Conservation (phyloP, 2,329 filamentous ascomycete species). For the Colletotrichum camelliae region DNA sequence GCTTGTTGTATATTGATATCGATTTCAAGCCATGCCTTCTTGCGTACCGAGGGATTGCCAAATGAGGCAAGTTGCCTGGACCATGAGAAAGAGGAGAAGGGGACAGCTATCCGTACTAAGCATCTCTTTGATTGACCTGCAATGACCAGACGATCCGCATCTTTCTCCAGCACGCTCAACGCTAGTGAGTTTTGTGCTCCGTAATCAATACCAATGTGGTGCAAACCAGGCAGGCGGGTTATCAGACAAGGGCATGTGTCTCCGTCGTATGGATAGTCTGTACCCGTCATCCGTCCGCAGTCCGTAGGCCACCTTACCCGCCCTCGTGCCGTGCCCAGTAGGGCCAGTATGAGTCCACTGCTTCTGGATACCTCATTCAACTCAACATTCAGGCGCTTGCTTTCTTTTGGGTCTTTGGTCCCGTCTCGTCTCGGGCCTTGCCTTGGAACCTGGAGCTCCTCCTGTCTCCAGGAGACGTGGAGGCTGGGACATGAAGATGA, state of each 20-base stretch:
- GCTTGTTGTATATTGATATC: slow-evolving; percentile 13
- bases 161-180: not conserved
- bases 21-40: not conserved
- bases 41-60: not conserved
- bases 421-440: not conserved
- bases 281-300: not conserved
- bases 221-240: slow-evolving; percentile 5
- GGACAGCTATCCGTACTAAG: not conserved
- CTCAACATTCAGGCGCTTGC: not conserved
- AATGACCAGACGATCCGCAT: slow-evolving; percentile 5
- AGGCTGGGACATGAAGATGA: not conserved
- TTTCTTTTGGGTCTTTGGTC: not conserved
- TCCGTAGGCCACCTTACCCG: not conserved
- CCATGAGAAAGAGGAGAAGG: not conserved
- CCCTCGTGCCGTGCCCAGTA: slow-evolving; percentile 7
- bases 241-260: not conserved
- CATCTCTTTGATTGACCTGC: not conserved
- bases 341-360: slow-evolving; percentile 4
- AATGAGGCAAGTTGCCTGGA: slow-evolving; percentile 2
- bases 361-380: not conserved
- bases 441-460: not conserved
- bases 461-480: not conserved
- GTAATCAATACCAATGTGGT: not conserved
- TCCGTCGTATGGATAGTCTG: not conserved
- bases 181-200: not conserved